Conservation (phyloP, 208 protist species). For the Wallacemonas collosoma region DNA sequence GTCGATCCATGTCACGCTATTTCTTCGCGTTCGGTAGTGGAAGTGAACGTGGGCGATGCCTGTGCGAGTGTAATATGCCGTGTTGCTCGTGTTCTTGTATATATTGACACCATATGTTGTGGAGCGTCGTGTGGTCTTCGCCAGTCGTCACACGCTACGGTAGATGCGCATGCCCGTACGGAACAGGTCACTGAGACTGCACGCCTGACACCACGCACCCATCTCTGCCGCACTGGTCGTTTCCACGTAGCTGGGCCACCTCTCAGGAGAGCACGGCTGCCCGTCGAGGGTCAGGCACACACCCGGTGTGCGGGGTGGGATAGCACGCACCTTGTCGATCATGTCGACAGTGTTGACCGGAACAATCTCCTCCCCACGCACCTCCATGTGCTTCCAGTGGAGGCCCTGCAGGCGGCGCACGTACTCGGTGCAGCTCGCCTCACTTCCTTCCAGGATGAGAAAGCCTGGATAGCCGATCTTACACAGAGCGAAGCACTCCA, state of each 20-base stretch:
- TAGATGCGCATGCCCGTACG: constrained; percentile 15
- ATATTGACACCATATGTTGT: too few relatives aligned
- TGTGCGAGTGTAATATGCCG: too few relatives aligned
- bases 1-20: too few relatives aligned
- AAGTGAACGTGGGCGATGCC: too few relatives aligned
- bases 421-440: constrained; percentile 16
- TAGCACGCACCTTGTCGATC: not conserved
- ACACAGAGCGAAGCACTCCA: constrained; percentile 10
- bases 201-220: constrained; percentile 1
- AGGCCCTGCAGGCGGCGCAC: constrained; percentile 15
- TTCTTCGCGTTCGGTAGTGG: too few relatives aligned
- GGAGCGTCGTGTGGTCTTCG: too few relatives aligned
- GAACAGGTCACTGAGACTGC: not conserved
- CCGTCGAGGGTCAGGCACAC: not conserved
- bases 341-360: not conserved
- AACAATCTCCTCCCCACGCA: constrained; percentile 13
- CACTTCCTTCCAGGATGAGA: not conserved
- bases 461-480: constrained; percentile 18
- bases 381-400: constrained; percentile 22
- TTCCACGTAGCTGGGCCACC: constrained; percentile 2
- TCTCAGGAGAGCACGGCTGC: not conserved
- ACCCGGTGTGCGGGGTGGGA: not conserved
- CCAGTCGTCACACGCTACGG: not conserved
- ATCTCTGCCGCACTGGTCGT: constrained; percentile 8
- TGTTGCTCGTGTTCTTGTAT: too few relatives aligned